Evolutionary conservation across 306 rosid genomes (phyloP).

Genomic region (Cucurbita ficifolia): DNA sequence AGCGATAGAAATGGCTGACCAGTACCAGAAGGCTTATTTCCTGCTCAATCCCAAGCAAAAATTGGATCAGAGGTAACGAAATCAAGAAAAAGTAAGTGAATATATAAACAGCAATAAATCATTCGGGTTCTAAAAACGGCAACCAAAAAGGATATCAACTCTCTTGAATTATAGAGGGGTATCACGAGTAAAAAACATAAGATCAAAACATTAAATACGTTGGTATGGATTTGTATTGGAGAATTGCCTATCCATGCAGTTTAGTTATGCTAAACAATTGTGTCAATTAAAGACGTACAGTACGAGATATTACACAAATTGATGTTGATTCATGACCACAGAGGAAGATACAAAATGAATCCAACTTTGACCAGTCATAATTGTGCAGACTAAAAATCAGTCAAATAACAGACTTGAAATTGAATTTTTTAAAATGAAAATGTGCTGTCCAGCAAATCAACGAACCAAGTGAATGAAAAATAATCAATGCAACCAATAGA

Average conservation of each 20-base stretch:
- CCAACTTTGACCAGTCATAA: neutral
- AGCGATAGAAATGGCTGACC: slow-evolving; percentile 71
- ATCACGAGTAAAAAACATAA: neutral
- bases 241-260: neutral
- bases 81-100: neutral
- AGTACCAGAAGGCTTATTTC: slow-evolving; percentile 57
- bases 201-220: neutral
- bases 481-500: neutral
- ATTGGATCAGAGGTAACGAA: neutral
- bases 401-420: neutral
- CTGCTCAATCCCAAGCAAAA: slow-evolving; percentile 20
- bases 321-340: neutral
- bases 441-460: neutral
- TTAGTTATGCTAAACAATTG: neutral
- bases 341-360: neutral
- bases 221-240: neutral
- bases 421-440: neutral
- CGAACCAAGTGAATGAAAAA: neutral
- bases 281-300: neutral
- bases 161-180: neutral
- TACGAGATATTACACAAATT: neutral
- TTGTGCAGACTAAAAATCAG: neutral
- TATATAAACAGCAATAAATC: neutral
- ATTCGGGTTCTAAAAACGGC: neutral
- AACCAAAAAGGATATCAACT: neutral